phyloP scores from a whole-genome alignment of 1,284 basidiomycete genomes.

The Trametes sp. region DNA sequence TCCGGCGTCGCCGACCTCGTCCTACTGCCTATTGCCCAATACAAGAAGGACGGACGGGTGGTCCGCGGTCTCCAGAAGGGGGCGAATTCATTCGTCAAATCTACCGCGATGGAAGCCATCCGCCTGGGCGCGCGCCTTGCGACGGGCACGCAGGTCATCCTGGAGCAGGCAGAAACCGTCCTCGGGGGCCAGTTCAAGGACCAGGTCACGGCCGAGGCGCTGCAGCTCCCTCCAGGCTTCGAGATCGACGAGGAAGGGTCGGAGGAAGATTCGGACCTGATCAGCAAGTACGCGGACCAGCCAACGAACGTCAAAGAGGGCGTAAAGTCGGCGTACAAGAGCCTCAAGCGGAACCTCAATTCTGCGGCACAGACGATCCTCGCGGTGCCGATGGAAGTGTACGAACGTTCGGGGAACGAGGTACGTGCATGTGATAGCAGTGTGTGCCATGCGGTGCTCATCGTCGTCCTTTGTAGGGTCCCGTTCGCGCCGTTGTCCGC shows the following conservation, averaged over 20 bases:
- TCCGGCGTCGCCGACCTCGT: slow-evolving; percentile 96
- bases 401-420: slow-evolving; percentile 90
- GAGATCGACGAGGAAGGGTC: slow-evolving; percentile 52
- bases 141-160: slow-evolving; percentile 95
- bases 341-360: slow-evolving; percentile 84
- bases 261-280: slow-evolving; percentile 56
- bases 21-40: slow-evolving; percentile 95
- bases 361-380: slow-evolving; percentile 98
- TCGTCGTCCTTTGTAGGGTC: slow-evolving; percentile 64
- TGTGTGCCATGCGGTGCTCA: slow-evolving; percentile 11
- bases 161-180: slow-evolving; percentile 95
- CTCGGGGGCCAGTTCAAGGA: slow-evolving; percentile 81
- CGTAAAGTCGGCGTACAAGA: slow-evolving; percentile 89
- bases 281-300: slow-evolving; percentile 92
- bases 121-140: slow-evolving; percentile 94
- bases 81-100: slow-evolving; percentile 90
- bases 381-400: slow-evolving; percentile 99
- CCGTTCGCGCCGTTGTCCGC: slow-evolving; percentile 90
- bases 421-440: slow-evolving; percentile 50
- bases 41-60: slow-evolving; percentile 95
- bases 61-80: slow-evolving; percentile 95
- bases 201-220: slow-evolving; percentile 70
- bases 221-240: slow-evolving; percentile 50
- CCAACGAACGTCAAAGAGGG: slow-evolving; percentile 87
- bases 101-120: slow-evolving; percentile 94